A percentile compares a stretch with the other conserved stretches of the same genome.
phyloP scores from a whole-genome alignment of 2,329 filamentous ascomycete species.

The Ophiocordyceps australis region DNA sequence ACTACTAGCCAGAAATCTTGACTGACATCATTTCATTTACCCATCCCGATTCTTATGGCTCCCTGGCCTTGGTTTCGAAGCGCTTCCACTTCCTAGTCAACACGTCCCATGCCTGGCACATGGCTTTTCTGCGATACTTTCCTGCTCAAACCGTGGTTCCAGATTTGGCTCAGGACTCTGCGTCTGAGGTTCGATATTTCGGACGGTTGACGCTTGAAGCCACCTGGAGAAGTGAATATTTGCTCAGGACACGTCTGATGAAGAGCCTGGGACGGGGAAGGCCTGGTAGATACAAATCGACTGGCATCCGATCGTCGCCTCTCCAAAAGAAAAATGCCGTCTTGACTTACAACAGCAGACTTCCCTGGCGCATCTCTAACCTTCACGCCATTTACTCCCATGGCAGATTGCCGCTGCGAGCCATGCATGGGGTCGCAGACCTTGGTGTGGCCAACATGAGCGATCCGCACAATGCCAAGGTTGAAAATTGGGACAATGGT shows the following conservation, averaged over 20 bases:
- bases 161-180: constrained; percentile 12
- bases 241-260: constrained; percentile 68
- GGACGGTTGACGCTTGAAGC: constrained; percentile 63
- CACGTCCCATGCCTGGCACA: constrained; percentile 82
- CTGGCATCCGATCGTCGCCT: constrained; percentile 33
- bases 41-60: constrained; percentile 64
- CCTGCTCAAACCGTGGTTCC: constrained; percentile 41
- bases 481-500: constrained; percentile 66
- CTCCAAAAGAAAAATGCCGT: constrained; percentile 55
- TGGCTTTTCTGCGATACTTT: constrained; percentile 83
- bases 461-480: constrained; percentile 58
- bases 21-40: constrained; percentile 85
- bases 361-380: constrained; percentile 62
- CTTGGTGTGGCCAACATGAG: constrained; percentile 63
- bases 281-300: constrained; percentile 47
- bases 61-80: constrained; percentile 71
- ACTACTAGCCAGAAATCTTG: constrained; percentile 79
- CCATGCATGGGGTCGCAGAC: constrained; percentile 71
- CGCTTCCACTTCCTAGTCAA: constrained; percentile 78
- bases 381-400: constrained; percentile 60
- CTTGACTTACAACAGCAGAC: constrained; percentile 70
- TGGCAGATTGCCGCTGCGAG: constrained; percentile 56
- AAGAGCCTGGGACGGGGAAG: constrained; percentile 70
- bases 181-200: constrained; percentile 61
- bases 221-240: constrained; percentile 95